phyloP scores from a whole-genome alignment of 768 basidiomycete genomes.

The Lactarius akahatsu region DNA sequence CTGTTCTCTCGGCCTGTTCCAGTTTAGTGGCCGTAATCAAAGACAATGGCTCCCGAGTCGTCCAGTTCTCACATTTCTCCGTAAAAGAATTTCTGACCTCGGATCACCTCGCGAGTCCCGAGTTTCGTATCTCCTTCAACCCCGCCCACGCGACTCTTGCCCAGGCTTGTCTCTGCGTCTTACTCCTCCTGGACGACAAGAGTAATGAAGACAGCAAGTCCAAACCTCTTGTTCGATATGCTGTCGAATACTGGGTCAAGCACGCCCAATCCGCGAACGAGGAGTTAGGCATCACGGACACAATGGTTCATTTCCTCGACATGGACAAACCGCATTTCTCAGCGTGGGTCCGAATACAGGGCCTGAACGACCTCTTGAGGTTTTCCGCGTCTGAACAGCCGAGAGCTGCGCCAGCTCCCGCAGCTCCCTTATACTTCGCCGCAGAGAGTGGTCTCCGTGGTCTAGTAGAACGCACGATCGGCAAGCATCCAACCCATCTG shows the following conservation, averaged over 20 bases:
- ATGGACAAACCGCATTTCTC: slow-evolving; percentile 7
- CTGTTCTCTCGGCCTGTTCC: not conserved
- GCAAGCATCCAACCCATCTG: not conserved
- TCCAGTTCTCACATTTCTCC: not conserved
- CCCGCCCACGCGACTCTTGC: not conserved
- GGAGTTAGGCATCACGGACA: not conserved
- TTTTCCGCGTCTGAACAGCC: not conserved
- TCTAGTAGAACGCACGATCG: not conserved
- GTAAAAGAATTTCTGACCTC: not conserved
- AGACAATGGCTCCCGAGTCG: not conserved
- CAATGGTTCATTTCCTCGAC: slow-evolving; percentile 5
- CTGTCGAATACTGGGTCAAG: slow-evolving; percentile 5
- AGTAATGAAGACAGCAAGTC: not conserved
- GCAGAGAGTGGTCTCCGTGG: not conserved
- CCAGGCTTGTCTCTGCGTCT: slow-evolving; percentile 4
- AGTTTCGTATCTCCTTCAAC: not conserved
- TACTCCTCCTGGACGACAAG: not conserved
- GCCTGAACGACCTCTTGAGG: not conserved
- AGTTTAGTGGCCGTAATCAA: not conserved
- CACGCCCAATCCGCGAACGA: not conserved
- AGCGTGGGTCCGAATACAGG: slow-evolving; percentile 7
- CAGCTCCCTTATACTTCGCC: slow-evolving; percentile 1
- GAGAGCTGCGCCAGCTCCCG: not conserved
- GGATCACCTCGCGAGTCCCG: not conserved
- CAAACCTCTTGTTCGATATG: slow-evolving; percentile 3